Evolutionary conservation across 805 yeast species (phyloP).

Genomic region (Metschnikowia kofuensis): DNA sequence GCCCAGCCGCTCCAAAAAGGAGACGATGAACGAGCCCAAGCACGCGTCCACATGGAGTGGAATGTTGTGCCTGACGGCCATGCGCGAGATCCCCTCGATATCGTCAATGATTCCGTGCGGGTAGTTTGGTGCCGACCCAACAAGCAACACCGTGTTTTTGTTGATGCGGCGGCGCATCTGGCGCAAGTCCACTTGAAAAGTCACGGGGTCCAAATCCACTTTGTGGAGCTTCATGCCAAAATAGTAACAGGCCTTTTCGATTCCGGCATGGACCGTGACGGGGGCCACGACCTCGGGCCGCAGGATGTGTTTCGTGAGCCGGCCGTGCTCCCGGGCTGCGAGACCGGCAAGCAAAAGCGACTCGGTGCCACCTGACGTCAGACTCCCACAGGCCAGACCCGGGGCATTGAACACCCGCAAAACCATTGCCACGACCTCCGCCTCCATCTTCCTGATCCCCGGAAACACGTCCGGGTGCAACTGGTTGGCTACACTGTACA

Average conservation of each 20-base stretch:
- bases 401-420: conserved; percentile 81
- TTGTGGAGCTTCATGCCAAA: conserved; percentile 83
- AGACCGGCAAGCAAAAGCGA: conserved; percentile 82
- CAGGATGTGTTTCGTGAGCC: conserved; percentile 50
- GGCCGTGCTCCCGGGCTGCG: conserved; percentile 81
- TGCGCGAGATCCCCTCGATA: conserved; percentile 62
- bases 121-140: conserved; percentile 95
- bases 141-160: conserved; percentile 74
- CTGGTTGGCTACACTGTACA: conserved; percentile 86
- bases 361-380: conserved; percentile 95
- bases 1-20: conserved; percentile 63
- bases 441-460: conserved; percentile 92
- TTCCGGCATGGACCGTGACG: conserved; percentile 87
- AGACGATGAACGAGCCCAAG: conserved; percentile 85
- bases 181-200: conserved; percentile 63
- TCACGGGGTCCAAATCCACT: conserved; percentile 67
- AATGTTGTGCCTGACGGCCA: conserved; percentile 65
- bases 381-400: conserved; percentile 54
- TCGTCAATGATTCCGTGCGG: conserved; percentile 97
- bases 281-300: conserved; percentile 91
- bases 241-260: conserved; percentile 88
- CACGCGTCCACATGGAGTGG: conserved; percentile 97
- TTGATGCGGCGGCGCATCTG: conserved; percentile 67
- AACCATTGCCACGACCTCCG: conserved; percentile 93
- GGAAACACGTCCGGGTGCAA: conserved; percentile 97